phyloP scores from a whole-genome alignment of 2,329 filamentous ascomycete species.

The Penicillium sp. region DNA sequence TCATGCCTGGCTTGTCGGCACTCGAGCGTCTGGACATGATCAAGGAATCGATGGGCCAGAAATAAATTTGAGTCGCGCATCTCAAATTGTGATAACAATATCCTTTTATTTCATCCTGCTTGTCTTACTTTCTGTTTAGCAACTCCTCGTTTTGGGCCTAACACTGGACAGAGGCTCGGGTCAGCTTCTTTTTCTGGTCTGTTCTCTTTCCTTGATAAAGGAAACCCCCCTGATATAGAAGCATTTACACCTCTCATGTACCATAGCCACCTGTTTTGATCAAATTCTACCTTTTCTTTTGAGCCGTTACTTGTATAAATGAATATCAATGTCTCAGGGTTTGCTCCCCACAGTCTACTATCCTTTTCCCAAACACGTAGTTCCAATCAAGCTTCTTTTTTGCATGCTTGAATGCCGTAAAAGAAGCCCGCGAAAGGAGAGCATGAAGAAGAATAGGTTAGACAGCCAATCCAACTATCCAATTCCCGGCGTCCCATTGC shows the following conservation, averaged over 20 bases:
- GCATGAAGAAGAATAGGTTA: background rate
- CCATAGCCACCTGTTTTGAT: conserved; percentile 13
- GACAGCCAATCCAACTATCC: background rate
- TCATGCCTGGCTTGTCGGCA: conserved; percentile 34
- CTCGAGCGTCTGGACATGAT: conserved; percentile 37
- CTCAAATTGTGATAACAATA: background rate
- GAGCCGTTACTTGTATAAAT: conserved; percentile 6
- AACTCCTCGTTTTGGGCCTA: background rate
- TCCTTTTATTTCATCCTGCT: background rate
- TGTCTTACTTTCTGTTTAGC: background rate
- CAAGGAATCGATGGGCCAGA: conserved; percentile 21
- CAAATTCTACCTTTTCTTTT: background rate
- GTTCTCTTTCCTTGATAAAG: background rate
- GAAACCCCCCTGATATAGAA: background rate
- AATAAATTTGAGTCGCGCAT: background rate
- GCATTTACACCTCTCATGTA: conserved; percentile 12
- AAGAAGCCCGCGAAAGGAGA: background rate
- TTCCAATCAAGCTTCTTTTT: background rate
- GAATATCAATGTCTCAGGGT: conserved; percentile 1
- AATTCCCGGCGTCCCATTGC: background rate
- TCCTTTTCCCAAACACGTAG: background rate
- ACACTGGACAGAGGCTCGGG: background rate
- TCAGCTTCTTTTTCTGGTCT: background rate
- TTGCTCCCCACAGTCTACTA: background rate
- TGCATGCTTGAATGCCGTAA: too few relatives aligned